phyloP scores from a whole-genome alignment of 257 asterid species.

The Dorcoceras hygrometricum region DNA sequence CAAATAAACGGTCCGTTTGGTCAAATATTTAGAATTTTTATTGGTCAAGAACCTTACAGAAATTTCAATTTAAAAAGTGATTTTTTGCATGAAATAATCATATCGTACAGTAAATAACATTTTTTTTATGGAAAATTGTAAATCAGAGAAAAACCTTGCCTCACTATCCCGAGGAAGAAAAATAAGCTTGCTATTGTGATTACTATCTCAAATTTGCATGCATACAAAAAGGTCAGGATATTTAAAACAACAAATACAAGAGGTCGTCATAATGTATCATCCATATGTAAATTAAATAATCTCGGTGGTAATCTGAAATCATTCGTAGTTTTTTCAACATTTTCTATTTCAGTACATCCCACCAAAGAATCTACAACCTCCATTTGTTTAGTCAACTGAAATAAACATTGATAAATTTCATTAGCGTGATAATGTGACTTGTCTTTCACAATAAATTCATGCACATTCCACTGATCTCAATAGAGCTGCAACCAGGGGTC shows the following conservation, averaged over 20 bases:
- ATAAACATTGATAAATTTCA: constrained; percentile 49
- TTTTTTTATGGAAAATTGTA: too few species aligned
- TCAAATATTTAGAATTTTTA: too few species aligned
- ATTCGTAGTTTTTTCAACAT: not conserved
- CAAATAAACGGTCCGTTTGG: too few species aligned
- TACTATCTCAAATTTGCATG: not conserved
- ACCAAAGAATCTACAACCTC: constrained; percentile 31
- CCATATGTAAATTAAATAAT: not conserved
- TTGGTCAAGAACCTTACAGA: too few species aligned
- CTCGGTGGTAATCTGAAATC: too few species aligned
- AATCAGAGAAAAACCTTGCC: too few species aligned
- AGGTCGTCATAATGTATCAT: not conserved
- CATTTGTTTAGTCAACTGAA: constrained; percentile 44
- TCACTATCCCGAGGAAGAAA: too few species aligned
- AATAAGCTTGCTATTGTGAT: too few species aligned
- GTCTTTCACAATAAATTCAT: constrained; percentile 62
- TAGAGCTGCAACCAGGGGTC: constrained; percentile 84
- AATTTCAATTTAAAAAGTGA: too few species aligned
- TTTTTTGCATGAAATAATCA: too few species aligned
- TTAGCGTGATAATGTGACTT: constrained; percentile 43
- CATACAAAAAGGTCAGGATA: not conserved
- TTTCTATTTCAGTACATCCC: not conserved
- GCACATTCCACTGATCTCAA: constrained; percentile 58
- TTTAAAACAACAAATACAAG: not conserved
- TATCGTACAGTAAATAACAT: too few species aligned